Base-by-base conservation (phyloP, 2,329 filamentous ascomycete species). In the Arthroderma uncinatum region DNA sequence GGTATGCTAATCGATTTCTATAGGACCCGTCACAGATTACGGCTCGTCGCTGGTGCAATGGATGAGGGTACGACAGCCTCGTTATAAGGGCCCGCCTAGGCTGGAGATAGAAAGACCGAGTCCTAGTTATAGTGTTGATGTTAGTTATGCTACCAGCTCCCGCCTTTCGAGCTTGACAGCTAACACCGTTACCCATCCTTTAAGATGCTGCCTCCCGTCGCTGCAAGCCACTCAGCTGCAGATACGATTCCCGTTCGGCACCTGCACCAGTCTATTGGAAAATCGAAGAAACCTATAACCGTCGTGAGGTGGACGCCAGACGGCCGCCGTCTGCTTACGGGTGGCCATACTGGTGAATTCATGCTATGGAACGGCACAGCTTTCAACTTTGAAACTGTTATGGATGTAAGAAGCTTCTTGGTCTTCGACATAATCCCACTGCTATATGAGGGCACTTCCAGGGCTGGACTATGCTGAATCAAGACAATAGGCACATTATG, bases 361-460 rank as follows among this genome's bases (percentile, higher is more conserved):
- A 98, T 94, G 39, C 74, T 98, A 2, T 98, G 93, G 93, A 98
- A 98, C 70, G 93, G 93, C 61, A 97, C 92, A 44, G 92, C 90
- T 23, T 98, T 98, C 80, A 97, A 98, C 72, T 98, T 98, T 66
- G 93, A 98, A 75, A 97, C 93, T 2, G 96, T 98, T 28, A 96
- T 96, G 87, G 91, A 95, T 71, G 76, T 78, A 63, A 55, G 73
- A 21, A 14, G 12, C 19, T 25, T 3, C 68, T 25, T 36, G 34
- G 25, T 16, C 7, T 10, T 7, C 9, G 5, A 5, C 6, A 14
- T 33, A n/a, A 16, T 16, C 6, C 1, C 1, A 16, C 14, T 19
- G 4, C 4, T 37, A 37, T 37, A n/a, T n/a, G n/a, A 30, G 28
- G 28, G 28, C 7, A 30, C 28, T 30, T 7, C 7, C 28, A 34